Evolutionary conservation across 495 filamentous ascomycete genomes (phyloP).

Genomic region (Durotheca rogersii): DNA sequence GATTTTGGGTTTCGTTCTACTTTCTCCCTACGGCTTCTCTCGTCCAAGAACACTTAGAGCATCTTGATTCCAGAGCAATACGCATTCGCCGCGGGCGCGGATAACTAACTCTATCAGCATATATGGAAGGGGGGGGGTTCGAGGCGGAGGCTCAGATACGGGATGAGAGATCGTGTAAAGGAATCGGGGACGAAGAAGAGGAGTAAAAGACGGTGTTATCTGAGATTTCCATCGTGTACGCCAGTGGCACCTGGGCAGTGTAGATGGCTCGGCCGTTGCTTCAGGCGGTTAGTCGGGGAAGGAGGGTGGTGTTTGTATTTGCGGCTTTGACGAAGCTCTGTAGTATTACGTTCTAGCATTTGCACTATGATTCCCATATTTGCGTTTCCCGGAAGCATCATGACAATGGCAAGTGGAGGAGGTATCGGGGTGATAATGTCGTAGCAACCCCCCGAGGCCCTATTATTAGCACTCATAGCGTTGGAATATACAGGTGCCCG

Average conservation of each 20-base stretch:
- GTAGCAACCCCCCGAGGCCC: too few relatives aligned
- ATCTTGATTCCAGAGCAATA: background rate
- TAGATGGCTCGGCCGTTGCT: slow-evolving; percentile 4
- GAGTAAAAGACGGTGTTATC: background rate
- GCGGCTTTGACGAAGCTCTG: slow-evolving; percentile 16
- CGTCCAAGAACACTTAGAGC: background rate
- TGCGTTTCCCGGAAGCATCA: too few relatives aligned
- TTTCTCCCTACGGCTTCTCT: background rate
- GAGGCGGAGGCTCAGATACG: background rate
- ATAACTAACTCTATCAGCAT: too few relatives aligned
- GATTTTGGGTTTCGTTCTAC: slow-evolving; percentile 3
- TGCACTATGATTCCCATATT: slow-evolving; percentile 5
- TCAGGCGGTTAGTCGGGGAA: slow-evolving; percentile 1
- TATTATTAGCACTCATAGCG: too few relatives aligned
- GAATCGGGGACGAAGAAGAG: background rate
- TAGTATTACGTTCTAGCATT: slow-evolving; percentile 16
- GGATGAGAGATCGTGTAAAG: slow-evolving; percentile 3
- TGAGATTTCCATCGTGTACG: slow-evolving; percentile 12
- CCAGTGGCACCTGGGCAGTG: slow-evolving; percentile 1
- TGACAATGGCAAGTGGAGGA: too few relatives aligned
- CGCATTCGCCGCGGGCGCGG: background rate
- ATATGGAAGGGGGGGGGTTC: too few relatives aligned
- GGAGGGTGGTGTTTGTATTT: too few relatives aligned
- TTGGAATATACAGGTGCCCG: too few relatives aligned
- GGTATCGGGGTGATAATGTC: too few relatives aligned